These are phyloP conservation scores for Insectozyma bohioensis DNA, from an alignment of 1,139 yeast genomes.

Conservation along the genomic window DNA sequence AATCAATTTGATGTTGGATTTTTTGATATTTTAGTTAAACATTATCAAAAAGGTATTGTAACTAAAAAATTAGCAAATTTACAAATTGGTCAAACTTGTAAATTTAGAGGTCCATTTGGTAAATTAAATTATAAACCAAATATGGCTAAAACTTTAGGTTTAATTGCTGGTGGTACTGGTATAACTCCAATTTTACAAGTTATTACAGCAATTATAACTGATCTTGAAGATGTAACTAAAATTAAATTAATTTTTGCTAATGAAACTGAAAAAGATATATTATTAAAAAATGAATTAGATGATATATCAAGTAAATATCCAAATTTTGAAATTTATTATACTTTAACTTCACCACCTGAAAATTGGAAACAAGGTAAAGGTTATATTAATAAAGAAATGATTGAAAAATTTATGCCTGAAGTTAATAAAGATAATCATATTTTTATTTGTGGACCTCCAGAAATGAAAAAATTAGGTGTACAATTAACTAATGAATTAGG, in stretches of 20 bases:
- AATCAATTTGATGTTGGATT: conserved; percentile 69
- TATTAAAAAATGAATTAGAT: conserved; percentile 68
- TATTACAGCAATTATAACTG: conserved; percentile 60
- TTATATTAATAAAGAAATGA: conserved; percentile 56
- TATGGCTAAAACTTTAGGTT: conserved; percentile 59
- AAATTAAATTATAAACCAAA: conserved; percentile 60
- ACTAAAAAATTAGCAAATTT: conserved; percentile 64
- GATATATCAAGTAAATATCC: conserved; percentile 65
- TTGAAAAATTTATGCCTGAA: conserved; percentile 50
- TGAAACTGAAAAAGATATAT: conserved; percentile 69
- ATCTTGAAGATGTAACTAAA: conserved; percentile 62
- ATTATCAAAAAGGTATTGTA: conserved; percentile 67
- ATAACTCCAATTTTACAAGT: conserved; percentile 79
- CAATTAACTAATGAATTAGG: conserved; percentile 57
- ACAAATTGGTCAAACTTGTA: conserved; percentile 62
- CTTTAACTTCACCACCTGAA: conserved; percentile 39
- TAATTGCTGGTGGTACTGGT: conserved; percentile 84
- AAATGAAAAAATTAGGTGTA: conserved; percentile 56
- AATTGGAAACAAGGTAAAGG: conserved; percentile 60
- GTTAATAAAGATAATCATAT: conserved; percentile 42
- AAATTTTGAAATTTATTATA: conserved; percentile 48
- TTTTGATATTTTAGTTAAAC: conserved; percentile 72
- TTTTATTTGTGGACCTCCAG: conserved; percentile 76
- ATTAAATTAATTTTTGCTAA: conserved; percentile 67
- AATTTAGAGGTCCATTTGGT: conserved; percentile 79